Evolutionary conservation across 2,329 filamentous ascomycete genomes (phyloP).

Genomic region (Cryphonectria naterciae): DNA sequence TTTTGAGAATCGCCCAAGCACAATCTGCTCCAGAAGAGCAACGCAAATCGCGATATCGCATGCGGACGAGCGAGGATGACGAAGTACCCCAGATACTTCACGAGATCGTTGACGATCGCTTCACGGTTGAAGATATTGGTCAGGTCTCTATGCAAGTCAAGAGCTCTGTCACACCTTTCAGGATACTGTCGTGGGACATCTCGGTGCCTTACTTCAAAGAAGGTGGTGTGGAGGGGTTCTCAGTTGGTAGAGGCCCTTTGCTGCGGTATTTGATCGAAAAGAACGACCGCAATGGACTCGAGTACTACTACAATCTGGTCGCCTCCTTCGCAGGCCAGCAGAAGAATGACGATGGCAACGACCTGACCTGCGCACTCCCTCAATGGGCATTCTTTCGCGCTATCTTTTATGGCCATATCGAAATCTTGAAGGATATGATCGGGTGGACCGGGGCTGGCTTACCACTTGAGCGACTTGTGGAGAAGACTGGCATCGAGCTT

Average conservation of each 20-base stretch:
- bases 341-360: constrained; percentile 38
- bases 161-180: constrained; percentile 58
- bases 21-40: constrained; percentile 67
- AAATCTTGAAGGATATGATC: constrained; percentile 67
- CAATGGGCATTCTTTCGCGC: constrained; percentile 48
- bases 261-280: constrained; percentile 53
- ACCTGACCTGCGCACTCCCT: constrained; percentile 45
- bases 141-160: constrained; percentile 71
- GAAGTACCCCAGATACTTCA: constrained; percentile 50
- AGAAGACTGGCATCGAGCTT: constrained; percentile 66
- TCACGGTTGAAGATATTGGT: constrained; percentile 77
- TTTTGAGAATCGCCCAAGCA: constrained; percentile 71
- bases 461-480: constrained; percentile 68
- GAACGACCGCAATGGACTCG: constrained; percentile 59
- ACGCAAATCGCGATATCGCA: constrained; percentile 54
- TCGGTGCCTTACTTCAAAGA: constrained; percentile 34
- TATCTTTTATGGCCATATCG: constrained; percentile 53
- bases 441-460: constrained; percentile 69
- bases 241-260: constrained; percentile 33
- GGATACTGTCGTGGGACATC: neutral
- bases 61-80: constrained; percentile 43
- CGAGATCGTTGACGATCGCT: constrained; percentile 66
- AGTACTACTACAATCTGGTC: constrained; percentile 60
- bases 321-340: constrained; percentile 48
- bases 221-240: constrained; percentile 35